A percentile compares a stretch with the other conserved stretches of the same genome.
Conservation (phyloP, 2,329 filamentous ascomycete species). For the Fusarium domesticum region DNA sequence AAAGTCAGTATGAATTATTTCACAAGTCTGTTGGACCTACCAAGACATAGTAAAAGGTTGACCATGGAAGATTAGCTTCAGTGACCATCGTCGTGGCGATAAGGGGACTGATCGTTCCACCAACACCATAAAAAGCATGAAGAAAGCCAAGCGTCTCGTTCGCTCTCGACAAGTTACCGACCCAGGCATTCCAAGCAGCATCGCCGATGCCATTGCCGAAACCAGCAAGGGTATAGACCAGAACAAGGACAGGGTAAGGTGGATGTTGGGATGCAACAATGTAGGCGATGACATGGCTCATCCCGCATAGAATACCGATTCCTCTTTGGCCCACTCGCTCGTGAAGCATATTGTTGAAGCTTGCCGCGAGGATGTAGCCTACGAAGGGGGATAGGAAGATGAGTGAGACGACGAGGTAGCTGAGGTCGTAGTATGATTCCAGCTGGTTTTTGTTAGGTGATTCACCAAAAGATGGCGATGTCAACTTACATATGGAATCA, state of each 20-base stretch:
- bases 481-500: slow-evolving; percentile 45
- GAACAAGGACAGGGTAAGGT: slow-evolving; percentile 62
- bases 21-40: slow-evolving; percentile 40
- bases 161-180: slow-evolving; percentile 64
- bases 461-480: neutral
- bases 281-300: slow-evolving; percentile 62
- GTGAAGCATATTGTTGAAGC: slow-evolving; percentile 54
- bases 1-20: slow-evolving; percentile 45
- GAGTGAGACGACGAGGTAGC: slow-evolving; percentile 61
- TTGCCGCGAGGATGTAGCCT: slow-evolving; percentile 60
- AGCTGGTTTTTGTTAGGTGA: slow-evolving; percentile 14
- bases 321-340: slow-evolving; percentile 41
- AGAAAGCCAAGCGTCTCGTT: slow-evolving; percentile 69
- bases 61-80: slow-evolving; percentile 60
- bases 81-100: slow-evolving; percentile 70
- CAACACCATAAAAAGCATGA: slow-evolving; percentile 66
- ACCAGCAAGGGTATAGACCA: slow-evolving; percentile 64
- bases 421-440: slow-evolving; percentile 54
- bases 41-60: slow-evolving; percentile 73
- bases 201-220: slow-evolving; percentile 67
- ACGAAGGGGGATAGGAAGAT: slow-evolving; percentile 64
- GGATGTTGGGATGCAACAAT: slow-evolving; percentile 62
- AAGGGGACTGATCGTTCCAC: slow-evolving; percentile 66
- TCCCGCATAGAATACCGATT: slow-evolving; percentile 58
- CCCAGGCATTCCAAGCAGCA: slow-evolving; percentile 53